phyloP scores from a whole-genome alignment of 345 rosid genomes.

The Rhodamnia argentea region DNA sequence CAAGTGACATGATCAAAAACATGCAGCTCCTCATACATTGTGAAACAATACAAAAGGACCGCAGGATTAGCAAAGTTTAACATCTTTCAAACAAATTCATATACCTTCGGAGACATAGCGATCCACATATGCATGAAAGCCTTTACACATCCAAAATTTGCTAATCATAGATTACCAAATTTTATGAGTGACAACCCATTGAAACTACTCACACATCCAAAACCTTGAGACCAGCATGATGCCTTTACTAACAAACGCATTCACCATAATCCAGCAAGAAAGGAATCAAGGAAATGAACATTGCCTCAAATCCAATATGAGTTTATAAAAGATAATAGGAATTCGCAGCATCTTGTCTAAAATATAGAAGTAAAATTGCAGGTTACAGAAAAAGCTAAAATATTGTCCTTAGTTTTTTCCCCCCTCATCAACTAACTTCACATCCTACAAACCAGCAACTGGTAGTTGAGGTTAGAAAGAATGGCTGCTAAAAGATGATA shows the following conservation, averaged over 20 bases:
- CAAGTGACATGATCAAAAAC: neutral
- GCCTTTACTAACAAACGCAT: too few species aligned
- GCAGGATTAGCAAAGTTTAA: neutral
- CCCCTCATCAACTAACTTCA: neutral
- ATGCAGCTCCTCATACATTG: neutral
- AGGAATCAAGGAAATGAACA: neutral
- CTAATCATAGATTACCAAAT: neutral
- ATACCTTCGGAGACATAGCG: neutral
- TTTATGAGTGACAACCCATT: neutral
- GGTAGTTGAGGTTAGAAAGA: constrained; percentile 19
- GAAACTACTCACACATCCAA: too few species aligned
- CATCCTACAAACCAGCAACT: constrained; percentile 16
- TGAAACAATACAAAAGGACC: neutral
- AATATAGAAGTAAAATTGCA: neutral
- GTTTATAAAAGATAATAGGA: neutral
- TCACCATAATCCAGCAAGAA: neutral
- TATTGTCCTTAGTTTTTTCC: neutral
- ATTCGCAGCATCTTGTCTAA: neutral
- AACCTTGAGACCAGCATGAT: too few species aligned
- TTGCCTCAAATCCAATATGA: neutral
- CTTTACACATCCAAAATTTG: too few species aligned
- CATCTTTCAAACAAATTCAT: neutral
- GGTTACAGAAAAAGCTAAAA: neutral
- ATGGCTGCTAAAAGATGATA: neutral
- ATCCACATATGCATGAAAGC: neutral